These are phyloP conservation scores for Colletotrichum echinochloae DNA, from an alignment of 2,329 filamentous ascomycete genomes.

Conservation along the genomic window DNA sequence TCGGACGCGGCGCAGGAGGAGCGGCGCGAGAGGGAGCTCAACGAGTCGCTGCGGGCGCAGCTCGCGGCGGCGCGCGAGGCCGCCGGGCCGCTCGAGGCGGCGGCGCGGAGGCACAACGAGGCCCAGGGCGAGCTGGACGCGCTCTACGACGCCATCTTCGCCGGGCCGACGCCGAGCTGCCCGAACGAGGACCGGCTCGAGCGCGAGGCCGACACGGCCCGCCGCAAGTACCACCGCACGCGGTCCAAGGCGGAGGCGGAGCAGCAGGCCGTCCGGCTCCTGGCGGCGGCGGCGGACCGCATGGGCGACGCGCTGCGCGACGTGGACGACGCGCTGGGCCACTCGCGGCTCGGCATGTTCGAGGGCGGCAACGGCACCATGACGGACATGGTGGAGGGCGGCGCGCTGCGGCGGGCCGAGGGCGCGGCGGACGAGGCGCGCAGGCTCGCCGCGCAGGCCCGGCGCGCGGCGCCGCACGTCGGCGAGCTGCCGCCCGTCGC, in stretches of 20 bases:
- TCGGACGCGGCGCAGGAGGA: slow-evolving; percentile 63
- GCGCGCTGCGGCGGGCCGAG: slow-evolving; percentile 62
- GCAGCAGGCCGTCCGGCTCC: slow-evolving; percentile 53
- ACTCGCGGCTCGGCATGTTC: slow-evolving; percentile 61
- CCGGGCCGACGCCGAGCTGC: slow-evolving; percentile 63
- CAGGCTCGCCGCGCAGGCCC: slow-evolving; percentile 55
- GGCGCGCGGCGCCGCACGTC: slow-evolving; percentile 53
- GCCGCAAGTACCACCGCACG: slow-evolving; percentile 53
- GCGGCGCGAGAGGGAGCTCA: slow-evolving; percentile 57
- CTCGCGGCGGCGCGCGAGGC: slow-evolving; percentile 55
- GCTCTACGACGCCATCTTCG: slow-evolving; percentile 66
- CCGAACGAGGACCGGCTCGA: slow-evolving; percentile 66
- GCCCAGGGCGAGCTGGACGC: slow-evolving; percentile 62
- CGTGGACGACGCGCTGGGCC: slow-evolving; percentile 57
- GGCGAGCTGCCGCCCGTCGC: slow-evolving; percentile 53
- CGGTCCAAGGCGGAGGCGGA: slow-evolving; percentile 54
- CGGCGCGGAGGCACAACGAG: slow-evolving; percentile 50
- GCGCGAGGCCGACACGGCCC: slow-evolving; percentile 49
- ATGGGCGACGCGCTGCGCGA: slow-evolving; percentile 51
- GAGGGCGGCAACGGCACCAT: slow-evolving; percentile 59
- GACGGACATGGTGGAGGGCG: slow-evolving; percentile 65
- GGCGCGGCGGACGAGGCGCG: slow-evolving; percentile 54
- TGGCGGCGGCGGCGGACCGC: slow-evolving; percentile 53
- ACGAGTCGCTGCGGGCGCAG: slow-evolving; percentile 54
- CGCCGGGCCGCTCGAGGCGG: slow-evolving; percentile 51